Conservation (phyloP, 2,329 filamentous ascomycete genomes). For the Diplodia seriata region DNA sequence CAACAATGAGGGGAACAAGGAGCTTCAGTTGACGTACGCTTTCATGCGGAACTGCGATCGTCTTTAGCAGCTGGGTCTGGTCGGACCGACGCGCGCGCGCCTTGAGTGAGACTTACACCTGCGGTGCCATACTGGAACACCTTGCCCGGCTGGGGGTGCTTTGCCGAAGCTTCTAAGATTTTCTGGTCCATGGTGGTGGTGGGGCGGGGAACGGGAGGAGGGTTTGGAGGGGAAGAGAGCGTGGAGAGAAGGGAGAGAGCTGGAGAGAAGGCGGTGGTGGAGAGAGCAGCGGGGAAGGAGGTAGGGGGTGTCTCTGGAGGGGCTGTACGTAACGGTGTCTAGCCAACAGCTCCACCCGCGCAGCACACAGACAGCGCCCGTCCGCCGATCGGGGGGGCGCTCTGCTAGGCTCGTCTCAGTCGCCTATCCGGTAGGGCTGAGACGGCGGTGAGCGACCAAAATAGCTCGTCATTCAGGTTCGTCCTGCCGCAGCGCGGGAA, state of each 20-base stretch:
- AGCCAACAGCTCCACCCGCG: slow-evolving; percentile 28
- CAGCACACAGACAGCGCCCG: slow-evolving; percentile 19
- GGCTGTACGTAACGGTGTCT: slow-evolving; percentile 22
- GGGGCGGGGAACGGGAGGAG: not conserved
- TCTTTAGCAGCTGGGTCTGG: slow-evolving; percentile 29
- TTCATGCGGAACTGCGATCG: slow-evolving; percentile 69
- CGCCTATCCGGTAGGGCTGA: slow-evolving; percentile 29
- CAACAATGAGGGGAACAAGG: slow-evolving; percentile 36
- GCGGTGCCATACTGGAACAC: slow-evolving; percentile 51
- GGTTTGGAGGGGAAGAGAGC: slow-evolving; percentile 1
- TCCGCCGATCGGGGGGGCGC: slow-evolving; percentile 24
- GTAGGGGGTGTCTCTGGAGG: slow-evolving; percentile 28
- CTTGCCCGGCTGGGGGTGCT: slow-evolving; percentile 43
- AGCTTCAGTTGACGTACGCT: slow-evolving; percentile 59
- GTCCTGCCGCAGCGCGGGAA: slow-evolving; percentile 11
- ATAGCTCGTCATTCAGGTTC: slow-evolving; percentile 12
- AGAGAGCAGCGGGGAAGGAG: slow-evolving; percentile 25
- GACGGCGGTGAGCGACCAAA: slow-evolving; percentile 27
- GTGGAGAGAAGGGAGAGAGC: slow-evolving; percentile 15
- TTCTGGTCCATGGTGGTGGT: slow-evolving; percentile 35
- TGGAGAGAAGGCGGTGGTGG: slow-evolving; percentile 8
- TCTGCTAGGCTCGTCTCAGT: slow-evolving; percentile 16
- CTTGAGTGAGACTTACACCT: slow-evolving; percentile 53
- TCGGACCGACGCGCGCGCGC: slow-evolving; percentile 34
- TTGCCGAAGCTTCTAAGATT: slow-evolving; percentile 42